Evolutionary conservation across 352 stramenopile species (phyloP).

Genomic region (Globisporangium paroecandrum): DNA sequence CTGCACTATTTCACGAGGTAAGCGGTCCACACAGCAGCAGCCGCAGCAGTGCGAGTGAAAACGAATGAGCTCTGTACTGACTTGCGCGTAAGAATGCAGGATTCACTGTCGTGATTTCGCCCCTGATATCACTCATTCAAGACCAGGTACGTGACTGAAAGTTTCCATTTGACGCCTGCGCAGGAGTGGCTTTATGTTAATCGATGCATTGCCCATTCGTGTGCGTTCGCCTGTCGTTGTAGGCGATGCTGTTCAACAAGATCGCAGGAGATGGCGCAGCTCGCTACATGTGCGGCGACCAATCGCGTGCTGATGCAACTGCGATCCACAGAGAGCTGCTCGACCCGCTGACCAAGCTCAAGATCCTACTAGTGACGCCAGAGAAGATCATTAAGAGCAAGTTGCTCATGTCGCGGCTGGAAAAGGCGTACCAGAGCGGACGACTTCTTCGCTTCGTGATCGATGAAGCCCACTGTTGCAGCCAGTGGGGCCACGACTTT

Average conservation of each 20-base stretch:
- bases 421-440: slow-evolving; percentile 79
- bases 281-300: slow-evolving; percentile 48
- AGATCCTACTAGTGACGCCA: slow-evolving; percentile 90
- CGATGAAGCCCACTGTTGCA: slow-evolving; percentile 88
- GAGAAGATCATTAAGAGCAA: slow-evolving; percentile 91
- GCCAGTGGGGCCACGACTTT: slow-evolving; percentile 85
- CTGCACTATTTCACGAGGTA: slow-evolving; percentile 68
- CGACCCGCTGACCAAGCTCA: slow-evolving; percentile 50
- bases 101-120: slow-evolving; percentile 91
- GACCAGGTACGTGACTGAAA: slow-evolving; percentile 66
- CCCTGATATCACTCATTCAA: slow-evolving; percentile 91
- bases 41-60: no score
- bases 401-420: slow-evolving; percentile 87
- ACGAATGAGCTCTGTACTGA: neutral
- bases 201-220: neutral
- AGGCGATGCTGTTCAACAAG: slow-evolving; percentile 73
- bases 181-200: neutral
- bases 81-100: slow-evolving; percentile 30
- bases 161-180: no score
- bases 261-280: slow-evolving; percentile 56
- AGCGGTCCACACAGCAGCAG: neutral
- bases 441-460: slow-evolving; percentile 91
- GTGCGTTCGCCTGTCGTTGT: neutral
- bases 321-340: slow-evolving; percentile 83
- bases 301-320: slow-evolving; percentile 46